These are phyloP conservation scores for Annulohypoxylon bovei DNA, from an alignment of 495 filamentous ascomycete genomes.

Conservation along the genomic window DNA sequence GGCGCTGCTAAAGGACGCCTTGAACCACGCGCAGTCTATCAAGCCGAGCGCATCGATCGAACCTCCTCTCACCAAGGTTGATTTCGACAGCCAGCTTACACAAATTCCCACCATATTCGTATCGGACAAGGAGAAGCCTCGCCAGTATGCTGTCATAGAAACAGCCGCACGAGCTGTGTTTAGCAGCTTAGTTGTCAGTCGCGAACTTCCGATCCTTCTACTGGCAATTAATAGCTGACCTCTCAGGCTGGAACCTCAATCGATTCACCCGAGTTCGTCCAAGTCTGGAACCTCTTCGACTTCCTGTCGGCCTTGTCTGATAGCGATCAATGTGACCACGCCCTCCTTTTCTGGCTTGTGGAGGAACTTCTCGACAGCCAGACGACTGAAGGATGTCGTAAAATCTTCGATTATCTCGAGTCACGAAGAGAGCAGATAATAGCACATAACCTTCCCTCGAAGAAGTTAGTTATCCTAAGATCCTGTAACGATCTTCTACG, in stretches of 20 bases:
- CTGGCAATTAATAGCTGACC: conserved; percentile 45
- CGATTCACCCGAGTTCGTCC: conserved; percentile 75
- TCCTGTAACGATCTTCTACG: conserved; percentile 95
- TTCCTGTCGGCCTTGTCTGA: conserved; percentile 88
- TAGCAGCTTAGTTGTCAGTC: conserved; percentile 75
- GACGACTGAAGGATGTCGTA: conserved; percentile 88
- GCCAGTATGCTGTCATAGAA: conserved; percentile 74
- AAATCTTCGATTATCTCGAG: conserved; percentile 92
- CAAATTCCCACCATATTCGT: conserved; percentile 53
- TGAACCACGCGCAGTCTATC: conserved; percentile 69
- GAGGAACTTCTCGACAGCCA: conserved; percentile 97
- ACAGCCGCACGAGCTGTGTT: conserved; percentile 81
- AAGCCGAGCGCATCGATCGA: conserved; percentile 78
- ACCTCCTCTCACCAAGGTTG: conserved; percentile 74
- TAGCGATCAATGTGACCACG: conserved; percentile 82
- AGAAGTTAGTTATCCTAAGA: conserved; percentile 85
- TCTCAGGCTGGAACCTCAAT: conserved; percentile 74
- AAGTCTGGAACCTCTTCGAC: conserved; percentile 93
- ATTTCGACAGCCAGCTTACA: conserved; percentile 61
- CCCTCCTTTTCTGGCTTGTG: conserved; percentile 85
- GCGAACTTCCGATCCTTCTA: conserved; percentile 6
- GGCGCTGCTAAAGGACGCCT: conserved; percentile 66
- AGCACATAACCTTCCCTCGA: conserved; percentile 84
- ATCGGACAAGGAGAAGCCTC: conserved; percentile 48
- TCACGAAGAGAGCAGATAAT: conserved; percentile 88